phyloP scores from a whole-genome alignment of 331 rosid genomes.

The Malus hybrid region DNA sequence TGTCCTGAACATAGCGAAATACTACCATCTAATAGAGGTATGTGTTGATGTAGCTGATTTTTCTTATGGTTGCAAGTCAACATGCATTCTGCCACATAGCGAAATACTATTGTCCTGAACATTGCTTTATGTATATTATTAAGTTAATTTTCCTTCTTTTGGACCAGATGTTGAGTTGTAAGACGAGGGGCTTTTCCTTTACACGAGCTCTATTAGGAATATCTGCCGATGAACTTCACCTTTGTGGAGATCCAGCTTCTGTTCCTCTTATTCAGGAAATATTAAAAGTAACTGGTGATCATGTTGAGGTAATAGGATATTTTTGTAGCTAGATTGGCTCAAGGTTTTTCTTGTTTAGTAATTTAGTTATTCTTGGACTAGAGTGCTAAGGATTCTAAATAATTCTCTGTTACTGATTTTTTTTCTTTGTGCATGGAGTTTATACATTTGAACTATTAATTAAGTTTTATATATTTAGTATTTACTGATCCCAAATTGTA shows the following conservation, averaged over 20 bases:
- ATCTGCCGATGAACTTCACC: conserved; percentile 90
- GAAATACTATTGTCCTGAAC: neutral
- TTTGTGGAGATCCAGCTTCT: conserved; percentile 93
- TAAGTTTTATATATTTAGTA: neutral
- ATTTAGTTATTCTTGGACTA: neutral
- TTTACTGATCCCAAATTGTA: neutral
- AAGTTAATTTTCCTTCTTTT: neutral
- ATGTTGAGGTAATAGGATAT: conserved; percentile 56
- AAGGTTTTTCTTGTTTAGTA: neutral
- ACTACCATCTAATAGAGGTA: neutral
- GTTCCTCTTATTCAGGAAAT: conserved; percentile 84
- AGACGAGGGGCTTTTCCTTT: conserved; percentile 71
- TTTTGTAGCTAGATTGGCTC: neutral
- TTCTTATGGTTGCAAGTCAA: neutral
- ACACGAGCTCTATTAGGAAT: conserved; percentile 91
- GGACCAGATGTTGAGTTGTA: conserved; percentile 89
- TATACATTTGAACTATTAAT: neutral
- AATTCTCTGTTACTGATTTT: neutral
- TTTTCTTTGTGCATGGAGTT: neutral
- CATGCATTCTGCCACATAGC: neutral
- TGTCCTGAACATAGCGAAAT: neutral
- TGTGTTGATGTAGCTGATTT: neutral
- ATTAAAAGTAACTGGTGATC: conserved; percentile 69
- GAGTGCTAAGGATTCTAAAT: neutral
- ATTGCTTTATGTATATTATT: neutral